These are phyloP conservation scores for Ambrosia hybrid DNA, from an alignment of 140 eudicot genomes.

Conservation along the genomic window DNA sequence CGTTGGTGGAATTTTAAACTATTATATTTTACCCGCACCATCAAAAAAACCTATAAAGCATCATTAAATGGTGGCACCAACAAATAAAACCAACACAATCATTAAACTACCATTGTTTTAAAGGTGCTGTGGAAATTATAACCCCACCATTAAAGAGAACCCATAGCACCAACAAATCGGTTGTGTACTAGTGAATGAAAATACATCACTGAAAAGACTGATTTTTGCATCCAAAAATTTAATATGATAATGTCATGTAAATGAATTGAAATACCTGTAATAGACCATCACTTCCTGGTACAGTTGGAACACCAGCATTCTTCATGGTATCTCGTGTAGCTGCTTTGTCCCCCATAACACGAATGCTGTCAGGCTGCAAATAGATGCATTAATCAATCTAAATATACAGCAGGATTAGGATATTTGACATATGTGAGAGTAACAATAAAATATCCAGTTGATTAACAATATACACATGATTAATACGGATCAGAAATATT, in stretches of 20 bases:
- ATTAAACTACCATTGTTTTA: too few species aligned
- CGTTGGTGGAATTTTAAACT: too few species aligned
- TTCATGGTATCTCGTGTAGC: slow-evolving; percentile 92
- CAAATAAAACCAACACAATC: too few species aligned
- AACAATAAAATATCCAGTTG: not conserved
- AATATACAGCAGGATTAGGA: slow-evolving; percentile 13
- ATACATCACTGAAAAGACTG: slow-evolving; percentile 4
- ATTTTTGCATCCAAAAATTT: slow-evolving; percentile 10
- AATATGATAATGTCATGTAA: slow-evolving; percentile 4
- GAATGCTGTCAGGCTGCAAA: slow-evolving; percentile 94
- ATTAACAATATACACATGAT: not conserved
- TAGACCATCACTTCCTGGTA: slow-evolving; percentile 97
- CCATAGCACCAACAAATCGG: too few species aligned
- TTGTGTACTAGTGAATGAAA: not conserved
- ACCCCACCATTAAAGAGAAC: too few species aligned
- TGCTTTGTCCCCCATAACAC: slow-evolving; percentile 97
- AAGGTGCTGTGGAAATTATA: too few species aligned
- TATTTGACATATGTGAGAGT: slow-evolving; percentile 8
- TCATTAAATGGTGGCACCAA: too few species aligned
- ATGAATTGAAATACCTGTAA: slow-evolving; percentile 51
- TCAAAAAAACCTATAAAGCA: too few species aligned
- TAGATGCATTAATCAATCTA: slow-evolving; percentile 5
- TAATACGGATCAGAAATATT: not conserved
- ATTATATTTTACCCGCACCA: too few species aligned
- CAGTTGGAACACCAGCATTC: slow-evolving; percentile 99